Conservation (phyloP, 352 stramenopile species). For the Globisporangium echinulatum region DNA sequence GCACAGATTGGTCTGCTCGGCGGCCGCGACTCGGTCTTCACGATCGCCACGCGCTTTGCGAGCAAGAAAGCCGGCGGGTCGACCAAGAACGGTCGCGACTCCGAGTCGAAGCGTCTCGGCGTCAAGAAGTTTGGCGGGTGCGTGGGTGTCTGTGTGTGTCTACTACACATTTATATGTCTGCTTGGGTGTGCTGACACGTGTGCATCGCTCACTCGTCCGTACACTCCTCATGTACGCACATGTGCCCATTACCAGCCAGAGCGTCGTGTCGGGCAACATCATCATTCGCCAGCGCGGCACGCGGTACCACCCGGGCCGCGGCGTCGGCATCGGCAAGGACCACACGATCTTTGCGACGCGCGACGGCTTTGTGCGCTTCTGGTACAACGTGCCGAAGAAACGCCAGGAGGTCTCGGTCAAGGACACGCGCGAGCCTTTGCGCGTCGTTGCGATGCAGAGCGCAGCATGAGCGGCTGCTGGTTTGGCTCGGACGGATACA, state of each 20-base stretch:
- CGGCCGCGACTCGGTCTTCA: constrained; percentile 37
- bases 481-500: background rate
- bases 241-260: constrained; percentile 33
- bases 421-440: constrained; percentile 58
- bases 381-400: constrained; percentile 86
- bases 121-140: constrained; percentile 96
- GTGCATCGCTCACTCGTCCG: background rate
- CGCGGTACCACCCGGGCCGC: constrained; percentile 92
- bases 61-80: constrained; percentile 96
- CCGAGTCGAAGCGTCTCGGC: constrained; percentile 93
- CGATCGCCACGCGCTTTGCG: constrained; percentile 65
- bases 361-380: constrained; percentile 88
- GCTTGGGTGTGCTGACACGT: background rate
- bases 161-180: background rate
- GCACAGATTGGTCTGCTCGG: constrained; percentile 8
- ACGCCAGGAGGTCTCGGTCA: constrained; percentile 82
- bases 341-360: constrained; percentile 90
- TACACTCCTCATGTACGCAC: background rate
- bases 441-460: constrained; percentile 15
- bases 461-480: constrained; percentile 6
- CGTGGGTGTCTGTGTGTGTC: constrained; percentile 7
- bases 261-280: constrained; percentile 93
- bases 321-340: constrained; percentile 93
- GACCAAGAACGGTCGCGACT: constrained; percentile 97
- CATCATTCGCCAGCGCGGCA: constrained; percentile 96